Evolutionary conservation across 805 yeast species (phyloP), one percentile per base, ranked within the genome.

Genomic region (Metschnikowia noctiluminum): DNA sequence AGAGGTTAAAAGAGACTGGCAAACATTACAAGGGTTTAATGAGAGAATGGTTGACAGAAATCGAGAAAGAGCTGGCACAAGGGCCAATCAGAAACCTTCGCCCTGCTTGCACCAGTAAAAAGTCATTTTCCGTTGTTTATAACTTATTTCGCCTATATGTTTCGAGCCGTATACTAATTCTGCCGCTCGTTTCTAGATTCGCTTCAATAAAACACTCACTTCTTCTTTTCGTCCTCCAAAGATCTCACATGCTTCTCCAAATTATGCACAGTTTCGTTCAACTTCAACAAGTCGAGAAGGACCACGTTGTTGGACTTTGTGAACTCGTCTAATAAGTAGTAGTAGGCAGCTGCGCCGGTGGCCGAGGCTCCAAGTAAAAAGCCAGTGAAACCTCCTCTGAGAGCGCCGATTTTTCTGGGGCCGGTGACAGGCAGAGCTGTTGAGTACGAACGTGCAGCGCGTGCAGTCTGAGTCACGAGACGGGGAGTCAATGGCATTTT

Each of bases 331-430:
- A 87, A 67, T 56, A 87, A 73, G 67, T 87, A 89, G 65, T 81
- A 85, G 73, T 89, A 89, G 13, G 91, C 82, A 7, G 81, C 87
- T 47, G 78, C 78, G 2, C 95, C 91, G 14, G 96, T 85, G 53
- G 78, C 64, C 21, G 89, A 73, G 35, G 85, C 86, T 40, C 96
- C 96, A 30, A 83, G 71, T 46, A 89, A 76, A 67, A 89, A 89
- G 1, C 96, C 96, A 46, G 87, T 70, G 53, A 89, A 72, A 6
- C 78, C 80, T 16, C 77, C 77, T 62, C 73, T 70, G 55, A 73
- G 61, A 28, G 76, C 67, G 8, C 77, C 77, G 7, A 70, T 63
- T 52, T 61, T 69, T 52, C 62, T 68, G 16, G 74, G 68, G 6
- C 58, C 57, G 6, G 58, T 49, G 31, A 62, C 47, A 11, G 54